Evolutionary conservation across 805 yeast genomes (phyloP), one percentile per base, ranked within the genome.

Genomic region (Saccharomycopsis sp.): DNA sequence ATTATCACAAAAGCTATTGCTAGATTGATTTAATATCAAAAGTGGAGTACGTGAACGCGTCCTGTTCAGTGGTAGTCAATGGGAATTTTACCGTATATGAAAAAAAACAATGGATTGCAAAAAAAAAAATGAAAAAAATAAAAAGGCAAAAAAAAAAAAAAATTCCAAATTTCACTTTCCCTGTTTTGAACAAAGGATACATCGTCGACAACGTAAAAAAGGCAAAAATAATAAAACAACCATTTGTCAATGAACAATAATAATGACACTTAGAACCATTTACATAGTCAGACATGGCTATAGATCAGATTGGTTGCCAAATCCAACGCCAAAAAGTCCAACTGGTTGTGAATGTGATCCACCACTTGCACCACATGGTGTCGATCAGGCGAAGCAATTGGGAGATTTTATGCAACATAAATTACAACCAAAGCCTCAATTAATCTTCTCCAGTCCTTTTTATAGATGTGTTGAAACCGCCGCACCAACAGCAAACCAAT

Each of bases 271-370:
- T 21, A 40, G 43, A 26, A 46, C 32, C 34, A 49, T 49, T 11
- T 49, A 46, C 29, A 46, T 49, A n/a, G 52, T 40, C 35, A 38
- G 66, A 67, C 97, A 90, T 62, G 98, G 97, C 0, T 86, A 76
- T 64, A 68, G 97, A 47, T 79, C 95, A 40, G 88, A 89, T 58
- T 51, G 48, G 21, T 68, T 73, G 4, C 64, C 65, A 2, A 74
- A 71, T n/a, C 95, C 94, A 20, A 84, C 81, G 52, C 81, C 84
- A 0, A 76, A 81, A 2, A 74, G 78, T 36, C 96, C 95, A 1
- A 89, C 97, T 0, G 96, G 96, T 0, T 78, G 88, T 16, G 89
- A 81, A 47, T 80, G 88, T 45, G 98, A 93, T 56, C 94, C 95
- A 1, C 81, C 87, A 1, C 67, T 93, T 51, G 93, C 97, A 0